These are phyloP conservation scores for Coemansia sp. DNA, from an alignment of 192 early-diverging fungal genomes.

Conservation along the genomic window DNA sequence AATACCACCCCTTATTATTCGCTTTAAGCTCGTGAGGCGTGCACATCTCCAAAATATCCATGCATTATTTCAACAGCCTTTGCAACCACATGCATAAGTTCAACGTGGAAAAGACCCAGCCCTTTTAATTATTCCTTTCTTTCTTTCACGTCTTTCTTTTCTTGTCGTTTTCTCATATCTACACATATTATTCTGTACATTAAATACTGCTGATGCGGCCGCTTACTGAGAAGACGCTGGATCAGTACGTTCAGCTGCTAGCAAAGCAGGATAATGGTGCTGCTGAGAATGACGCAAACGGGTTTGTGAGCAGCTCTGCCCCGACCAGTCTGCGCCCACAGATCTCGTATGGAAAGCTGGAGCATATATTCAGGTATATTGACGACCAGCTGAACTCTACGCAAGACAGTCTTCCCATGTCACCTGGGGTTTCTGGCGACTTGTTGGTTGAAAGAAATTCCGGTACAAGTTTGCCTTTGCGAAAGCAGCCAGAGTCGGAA, in stretches of 20 bases:
- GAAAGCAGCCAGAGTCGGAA: background rate
- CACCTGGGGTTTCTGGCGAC: conserved; percentile 9
- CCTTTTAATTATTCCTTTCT: background rate
- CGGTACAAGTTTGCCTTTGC: background rate
- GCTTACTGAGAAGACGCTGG: conserved; percentile 34
- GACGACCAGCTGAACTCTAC: conserved; percentile 28
- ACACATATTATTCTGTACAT: conserved; percentile 1
- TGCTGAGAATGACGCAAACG: conserved; percentile 4
- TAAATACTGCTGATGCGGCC: conserved; percentile 14
- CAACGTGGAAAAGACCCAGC: background rate
- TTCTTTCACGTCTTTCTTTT: background rate
- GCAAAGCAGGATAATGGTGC: conserved; percentile 7
- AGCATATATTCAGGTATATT: conserved; percentile 34
- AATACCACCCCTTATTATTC: background rate
- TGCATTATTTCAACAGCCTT: background rate
- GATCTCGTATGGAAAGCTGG: conserved; percentile 32
- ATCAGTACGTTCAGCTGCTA: conserved; percentile 17
- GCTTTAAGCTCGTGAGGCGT: background rate
- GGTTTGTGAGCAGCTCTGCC: background rate
- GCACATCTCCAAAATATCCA: background rate
- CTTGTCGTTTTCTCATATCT: background rate
- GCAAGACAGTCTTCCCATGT: conserved; percentile 27
- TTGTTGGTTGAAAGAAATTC: background rate
- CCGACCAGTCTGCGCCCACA: conserved; percentile 7
- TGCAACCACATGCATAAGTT: background rate